Base-by-base conservation (phyloP, 2,329 filamentous ascomycete species). In the Cladosporium sp. region DNA sequence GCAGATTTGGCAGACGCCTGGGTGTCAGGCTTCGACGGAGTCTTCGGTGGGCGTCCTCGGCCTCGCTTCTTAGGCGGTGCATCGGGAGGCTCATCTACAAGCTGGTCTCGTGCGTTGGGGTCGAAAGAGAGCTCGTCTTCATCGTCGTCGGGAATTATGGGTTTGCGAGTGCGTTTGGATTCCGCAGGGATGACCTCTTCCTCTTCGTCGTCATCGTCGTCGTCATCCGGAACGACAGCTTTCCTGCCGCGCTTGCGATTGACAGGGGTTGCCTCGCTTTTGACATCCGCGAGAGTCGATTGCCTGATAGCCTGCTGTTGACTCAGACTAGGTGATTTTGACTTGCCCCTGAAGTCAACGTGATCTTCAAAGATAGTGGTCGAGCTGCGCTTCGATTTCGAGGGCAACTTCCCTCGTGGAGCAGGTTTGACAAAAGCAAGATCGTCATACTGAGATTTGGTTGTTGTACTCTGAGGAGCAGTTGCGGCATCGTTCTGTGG, bases 1-100 rank as follows among this genome's bases (percentile, higher is more conserved):
- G 51, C 12, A 15, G 25, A 12, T 15, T 45, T 43, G 5, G 25
- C 38, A 43, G 28, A 5, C 4, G 25, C 12, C 25, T 37, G n/a
- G 17, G 38, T 15, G 37, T 51, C 38, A 14, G 56, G 55, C 22
- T 55, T 64, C 14, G 55, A 22, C 17, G 61, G 60, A 9, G 43
- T 50, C 60, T 66, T 64, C 20, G 54, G 30, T 37, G 64, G 63
- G 34, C 73, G 72, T 58, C 77, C 77, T 57, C 74, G 72, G 17
- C 74, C 73, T 52, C 75, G 75, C 65, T 76, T 79, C 66, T 76
- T 78, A 17, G 73, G 70, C 3, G 67, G 64, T 30, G 61, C 55
- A 22, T 60, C 59, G 28, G 39, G 28, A n/a, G 49, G 30, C 47
- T 50, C 47, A 4, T 58, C 36, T 51, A 40, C 11, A 58, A 38